Evolutionary conservation across 2,329 filamentous ascomycete genomes (phyloP), one percentile per base, ranked within the genome.

Genomic region (Hymenoscyphus fructigenus): DNA sequence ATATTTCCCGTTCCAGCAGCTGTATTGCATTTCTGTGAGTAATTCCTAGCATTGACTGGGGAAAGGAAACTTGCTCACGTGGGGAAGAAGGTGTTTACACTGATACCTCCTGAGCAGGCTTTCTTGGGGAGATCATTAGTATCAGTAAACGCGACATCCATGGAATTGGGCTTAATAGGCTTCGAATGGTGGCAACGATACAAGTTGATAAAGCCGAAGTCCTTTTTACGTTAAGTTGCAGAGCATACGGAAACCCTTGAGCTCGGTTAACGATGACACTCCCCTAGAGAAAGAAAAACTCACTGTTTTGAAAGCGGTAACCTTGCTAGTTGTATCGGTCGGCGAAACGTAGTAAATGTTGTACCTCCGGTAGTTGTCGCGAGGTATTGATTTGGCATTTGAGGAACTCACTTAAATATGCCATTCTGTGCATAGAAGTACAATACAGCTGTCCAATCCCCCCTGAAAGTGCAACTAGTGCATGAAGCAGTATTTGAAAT

Each of bases 81-180:
- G 26, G 66, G 66, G 60, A 76, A 76, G 6, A 72, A 67, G 20
- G 75, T 60, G 50, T 73, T 74, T 5, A 71, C 70, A 70, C 74
- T 72, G n/a, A 75, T 75, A 3, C 75, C 74, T 1, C 71, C 69
- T 6, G 70, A 69, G 44, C 75, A 76, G 2, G 70, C 70, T 15
- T 53, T 38, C 5, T 32, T 60, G 2, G 79, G 79, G 70, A 81
- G 75, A 61, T 77, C 71, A 60, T 73, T 70, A 0, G 77, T 79
- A 72, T 79, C 79, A 14, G 17, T 63, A 10, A 5, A 36, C 2
- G 53, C 56, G 36, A 63, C 61, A 12, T 36, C 64, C 64, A 65
- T 62, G 5, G 60, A 60, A 34, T 62, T 65, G 5, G 64, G 64
- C 5, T 23, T 81, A 41, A 76, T 75, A n/a, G 74, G 74, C 41